phyloP scores from a whole-genome alignment of 176 grass and related monocot species.

The Zea luxurians region DNA sequence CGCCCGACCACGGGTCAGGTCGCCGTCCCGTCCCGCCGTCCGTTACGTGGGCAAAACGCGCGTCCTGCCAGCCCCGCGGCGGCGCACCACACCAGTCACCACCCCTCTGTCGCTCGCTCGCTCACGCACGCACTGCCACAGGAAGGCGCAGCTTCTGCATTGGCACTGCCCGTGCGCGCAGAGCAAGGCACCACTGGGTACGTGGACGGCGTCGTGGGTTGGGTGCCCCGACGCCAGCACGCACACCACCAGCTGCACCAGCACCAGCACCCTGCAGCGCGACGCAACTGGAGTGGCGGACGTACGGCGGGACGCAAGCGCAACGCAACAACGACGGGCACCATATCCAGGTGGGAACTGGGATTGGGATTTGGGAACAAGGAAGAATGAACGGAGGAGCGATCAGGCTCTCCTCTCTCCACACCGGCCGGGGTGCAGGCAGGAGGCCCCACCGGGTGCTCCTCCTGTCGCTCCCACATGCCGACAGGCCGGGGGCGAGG shows the following conservation, averaged over 20 bases:
- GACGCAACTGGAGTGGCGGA: background rate
- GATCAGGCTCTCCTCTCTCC: no score
- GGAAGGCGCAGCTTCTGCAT: background rate
- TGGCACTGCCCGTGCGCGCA: no score
- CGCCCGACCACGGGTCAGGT: background rate
- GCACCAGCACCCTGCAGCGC: background rate
- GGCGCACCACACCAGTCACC: no score
- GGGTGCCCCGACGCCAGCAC: conserved; percentile 7
- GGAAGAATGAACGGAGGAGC: no score
- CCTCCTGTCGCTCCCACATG: background rate
- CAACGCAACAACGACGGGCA: background rate
- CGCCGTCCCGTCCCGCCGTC: conserved; percentile 6
- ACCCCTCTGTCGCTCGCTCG: no score
- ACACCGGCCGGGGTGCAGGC: background rate
- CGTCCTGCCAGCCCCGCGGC: background rate
- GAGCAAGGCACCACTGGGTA: no score
- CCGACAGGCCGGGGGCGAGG: background rate
- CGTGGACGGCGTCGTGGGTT: no score
- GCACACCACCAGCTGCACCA: background rate
- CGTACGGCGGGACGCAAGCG: background rate
- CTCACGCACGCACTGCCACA: background rate
- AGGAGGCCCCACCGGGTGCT: background rate
- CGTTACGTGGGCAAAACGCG: background rate
- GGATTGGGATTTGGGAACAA: background rate
- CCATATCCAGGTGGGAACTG: background rate